Evolutionary conservation across 2,329 filamentous ascomycete species (phyloP), one percentile per base, ranked within the genome.

Genomic region (Lachnellula occidentalis): DNA sequence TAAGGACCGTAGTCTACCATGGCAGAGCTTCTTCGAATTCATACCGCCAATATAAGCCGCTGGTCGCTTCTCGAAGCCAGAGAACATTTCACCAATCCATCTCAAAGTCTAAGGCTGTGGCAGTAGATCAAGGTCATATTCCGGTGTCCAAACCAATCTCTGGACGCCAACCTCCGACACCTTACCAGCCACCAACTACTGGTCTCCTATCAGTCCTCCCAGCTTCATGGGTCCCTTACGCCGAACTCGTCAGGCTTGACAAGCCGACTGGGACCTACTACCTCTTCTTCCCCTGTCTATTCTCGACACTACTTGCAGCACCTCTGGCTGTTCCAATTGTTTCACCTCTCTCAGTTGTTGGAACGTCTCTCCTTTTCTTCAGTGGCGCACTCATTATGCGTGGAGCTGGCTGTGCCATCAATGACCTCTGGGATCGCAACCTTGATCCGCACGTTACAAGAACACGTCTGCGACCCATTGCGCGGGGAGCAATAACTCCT

Each of bases 341-440:
- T 2, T 68, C 81, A 1, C 82, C 87, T 0, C 67, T 75, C 5
- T 75, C 84, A 12, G 82, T 90, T 17, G 61, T 87, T 31, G 78
- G 82, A 48, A 90, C 86, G 0, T 79, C 80, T 1, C 66, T 80
- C 2, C 79, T 94, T 47, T 94, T 95, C 73, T 81, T 87, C 64
- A 77, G 82, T 2, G 90, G 90, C 49, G 87, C 89, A 3, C 69
- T 95, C 45, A 80, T 95, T 61, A 94, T 95, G 88, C 87, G 91
- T 57, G 88, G 91, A 48, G 89, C 90, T 19, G 90, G 90, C 50
- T 95, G 91, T 71, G 87, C 87, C 17, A 90, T 95, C 73, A 95
- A 95, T 69, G 91, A 96, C 69, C 82, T 95, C 49, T 92, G 90
- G 87, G 91, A 95, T 71, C 83, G 89, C 52, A 88, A 94, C 63